Evolutionary conservation across 2,329 filamentous ascomycete genomes (phyloP).

Genomic region (Cercospora sojina): DNA sequence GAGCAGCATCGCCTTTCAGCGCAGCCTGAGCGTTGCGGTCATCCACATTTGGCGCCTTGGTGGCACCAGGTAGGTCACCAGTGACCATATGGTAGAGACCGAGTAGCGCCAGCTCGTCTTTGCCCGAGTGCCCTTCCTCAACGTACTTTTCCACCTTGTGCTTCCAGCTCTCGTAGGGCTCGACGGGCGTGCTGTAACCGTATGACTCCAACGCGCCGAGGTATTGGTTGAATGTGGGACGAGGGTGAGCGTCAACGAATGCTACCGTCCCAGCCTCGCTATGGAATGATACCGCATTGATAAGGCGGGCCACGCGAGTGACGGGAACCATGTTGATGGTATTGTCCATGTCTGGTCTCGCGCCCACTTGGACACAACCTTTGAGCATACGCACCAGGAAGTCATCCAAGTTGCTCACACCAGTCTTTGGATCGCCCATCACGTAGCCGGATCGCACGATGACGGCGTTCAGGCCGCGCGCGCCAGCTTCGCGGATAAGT

Average conservation of each 20-base stretch:
- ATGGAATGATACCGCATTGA: slow-evolving; percentile 70
- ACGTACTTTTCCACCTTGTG: slow-evolving; percentile 67
- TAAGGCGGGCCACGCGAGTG: slow-evolving; percentile 75
- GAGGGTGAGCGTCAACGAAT: slow-evolving; percentile 77
- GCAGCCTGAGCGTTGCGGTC: slow-evolving; percentile 66
- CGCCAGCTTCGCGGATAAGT: slow-evolving; percentile 75
- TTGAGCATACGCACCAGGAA: slow-evolving; percentile 86
- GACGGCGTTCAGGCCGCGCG: slow-evolving; percentile 70
- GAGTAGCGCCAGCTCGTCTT: slow-evolving; percentile 70
- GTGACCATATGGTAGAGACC: slow-evolving; percentile 74
- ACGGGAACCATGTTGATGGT: slow-evolving; percentile 89
- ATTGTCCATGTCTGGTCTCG: slow-evolving; percentile 75
- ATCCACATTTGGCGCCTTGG: slow-evolving; percentile 71
- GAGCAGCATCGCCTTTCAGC: slow-evolving; percentile 62
- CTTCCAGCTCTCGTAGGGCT: slow-evolving; percentile 69
- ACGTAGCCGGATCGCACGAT: slow-evolving; percentile 86
- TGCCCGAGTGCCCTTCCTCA: slow-evolving; percentile 55
- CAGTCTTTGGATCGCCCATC: slow-evolving; percentile 67
- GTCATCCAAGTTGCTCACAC: slow-evolving; percentile 78
- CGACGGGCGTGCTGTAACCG: slow-evolving; percentile 67
- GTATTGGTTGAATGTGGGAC: slow-evolving; percentile 75
- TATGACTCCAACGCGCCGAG: slow-evolving; percentile 68
- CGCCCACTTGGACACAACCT: slow-evolving; percentile 76
- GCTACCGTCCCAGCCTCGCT: slow-evolving; percentile 54
- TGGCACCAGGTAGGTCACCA: slow-evolving; percentile 67